phyloP scores from a whole-genome alignment of 805 yeast species.

The Cyberlindnera veronae region DNA sequence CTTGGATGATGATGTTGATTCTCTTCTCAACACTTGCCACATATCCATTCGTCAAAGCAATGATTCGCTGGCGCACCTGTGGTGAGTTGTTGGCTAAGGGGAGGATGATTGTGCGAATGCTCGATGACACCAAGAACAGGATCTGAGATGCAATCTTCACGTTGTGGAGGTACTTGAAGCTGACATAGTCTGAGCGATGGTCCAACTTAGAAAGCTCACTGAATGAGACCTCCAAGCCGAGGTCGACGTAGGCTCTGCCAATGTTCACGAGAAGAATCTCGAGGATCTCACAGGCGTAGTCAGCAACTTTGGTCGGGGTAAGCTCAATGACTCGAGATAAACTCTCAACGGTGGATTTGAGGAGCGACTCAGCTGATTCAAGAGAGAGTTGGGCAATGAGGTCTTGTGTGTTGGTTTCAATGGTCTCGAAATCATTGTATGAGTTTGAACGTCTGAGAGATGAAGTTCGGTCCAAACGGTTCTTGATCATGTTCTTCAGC shows the following conservation, averaged over 20 bases:
- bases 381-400: constrained; percentile 31
- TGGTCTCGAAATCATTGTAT: constrained; percentile 3
- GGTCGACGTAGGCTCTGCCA: constrained; percentile 71
- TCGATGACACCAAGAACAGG: constrained; percentile 61
- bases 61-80: constrained; percentile 53
- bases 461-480: constrained; percentile 42
- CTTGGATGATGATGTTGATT: constrained; percentile 59
- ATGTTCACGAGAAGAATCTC: constrained; percentile 65
- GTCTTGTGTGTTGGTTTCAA: constrained; percentile 16
- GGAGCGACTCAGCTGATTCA: constrained; percentile 53
- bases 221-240: constrained; percentile 70
- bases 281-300: constrained; percentile 60
- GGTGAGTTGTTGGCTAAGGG: constrained; percentile 69
- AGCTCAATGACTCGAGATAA: constrained; percentile 74
- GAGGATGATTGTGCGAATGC: constrained; percentile 68
- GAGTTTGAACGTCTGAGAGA: constrained; percentile 26
- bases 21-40: constrained; percentile 61
- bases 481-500: constrained; percentile 54
- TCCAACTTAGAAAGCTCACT: constrained; percentile 40
- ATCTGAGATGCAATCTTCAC: constrained; percentile 56
- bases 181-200: constrained; percentile 29
- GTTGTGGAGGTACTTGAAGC: constrained; percentile 46
- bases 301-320: constrained; percentile 57
- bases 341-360: constrained; percentile 73
- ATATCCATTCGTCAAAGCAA: constrained; percentile 57